phyloP scores from a whole-genome alignment of 176 grass and related monocot species.

The Saccharum spontaneum region DNA sequence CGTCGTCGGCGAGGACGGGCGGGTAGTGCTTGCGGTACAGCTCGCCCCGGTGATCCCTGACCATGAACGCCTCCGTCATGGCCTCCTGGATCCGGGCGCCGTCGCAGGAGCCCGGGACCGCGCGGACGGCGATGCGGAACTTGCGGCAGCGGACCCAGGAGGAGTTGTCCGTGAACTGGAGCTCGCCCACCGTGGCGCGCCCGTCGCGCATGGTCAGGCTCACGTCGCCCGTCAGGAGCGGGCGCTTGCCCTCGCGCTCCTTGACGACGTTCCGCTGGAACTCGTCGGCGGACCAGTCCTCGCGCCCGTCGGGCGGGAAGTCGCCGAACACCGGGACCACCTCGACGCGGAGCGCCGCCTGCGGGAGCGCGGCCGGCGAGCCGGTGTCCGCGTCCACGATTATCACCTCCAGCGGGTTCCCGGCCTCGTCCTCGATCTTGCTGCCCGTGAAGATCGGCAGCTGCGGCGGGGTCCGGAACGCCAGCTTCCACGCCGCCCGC shows the following conservation, averaged over 20 bases:
- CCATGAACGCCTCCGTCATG: constrained; percentile 62
- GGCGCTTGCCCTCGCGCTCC: constrained; percentile 73
- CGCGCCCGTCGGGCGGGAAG: constrained; percentile 43
- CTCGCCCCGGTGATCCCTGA: constrained; percentile 89
- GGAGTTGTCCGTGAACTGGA: constrained; percentile 91
- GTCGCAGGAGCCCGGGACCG: background rate
- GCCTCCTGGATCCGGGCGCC: constrained; percentile 66
- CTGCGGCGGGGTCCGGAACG: constrained; percentile 40
- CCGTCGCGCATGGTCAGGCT: constrained; percentile 54
- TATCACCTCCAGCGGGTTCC: constrained; percentile 52
- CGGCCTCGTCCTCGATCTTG: constrained; percentile 58
- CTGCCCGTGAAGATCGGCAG: constrained; percentile 79
- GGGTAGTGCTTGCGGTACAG: constrained; percentile 91
- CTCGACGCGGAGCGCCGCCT: constrained; percentile 60
- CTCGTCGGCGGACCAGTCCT: constrained; percentile 42
- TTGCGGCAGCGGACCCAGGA: constrained; percentile 77
- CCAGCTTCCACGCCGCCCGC: constrained; percentile 43
- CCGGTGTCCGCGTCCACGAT: constrained; percentile 38
- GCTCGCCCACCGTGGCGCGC: constrained; percentile 42
- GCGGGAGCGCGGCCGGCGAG: background rate
- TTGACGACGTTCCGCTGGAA: constrained; percentile 38
- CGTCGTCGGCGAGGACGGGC: constrained; percentile 61
- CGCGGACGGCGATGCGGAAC: constrained; percentile 75
- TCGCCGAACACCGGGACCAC: constrained; percentile 71
- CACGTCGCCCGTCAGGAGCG: constrained; percentile 77